Evolutionary conservation across 129 eudicot species (phyloP).

Genomic region (Centrapalus pauciflorus): DNA sequence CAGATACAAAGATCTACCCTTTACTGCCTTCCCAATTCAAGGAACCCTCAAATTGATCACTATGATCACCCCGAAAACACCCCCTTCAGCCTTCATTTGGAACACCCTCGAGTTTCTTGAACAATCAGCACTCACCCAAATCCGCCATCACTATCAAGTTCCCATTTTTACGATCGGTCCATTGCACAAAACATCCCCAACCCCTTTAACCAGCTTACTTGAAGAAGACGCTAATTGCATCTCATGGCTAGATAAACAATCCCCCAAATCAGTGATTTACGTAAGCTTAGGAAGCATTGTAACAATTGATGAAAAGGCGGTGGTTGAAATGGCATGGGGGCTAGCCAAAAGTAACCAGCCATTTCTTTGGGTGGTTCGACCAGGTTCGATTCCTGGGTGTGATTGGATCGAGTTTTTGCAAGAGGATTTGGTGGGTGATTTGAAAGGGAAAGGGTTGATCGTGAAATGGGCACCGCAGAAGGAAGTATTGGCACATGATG

Average conservation of each 20-base stretch:
- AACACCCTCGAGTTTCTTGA: constrained; percentile 47
- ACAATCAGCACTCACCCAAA: constrained; percentile 15
- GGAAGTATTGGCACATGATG: constrained; percentile 38
- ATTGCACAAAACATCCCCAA: constrained; percentile 31
- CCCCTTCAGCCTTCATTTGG: constrained; percentile 42
- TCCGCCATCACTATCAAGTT: constrained; percentile 26
- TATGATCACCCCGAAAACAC: constrained; percentile 10
- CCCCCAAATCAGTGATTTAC: constrained; percentile 38
- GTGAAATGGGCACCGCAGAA: constrained; percentile 48
- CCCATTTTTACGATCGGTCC: constrained; percentile 51
- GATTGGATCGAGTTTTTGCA: constrained; percentile 36
- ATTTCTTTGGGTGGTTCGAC: constrained; percentile 52
- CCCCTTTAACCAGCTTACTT: constrained; percentile 33
- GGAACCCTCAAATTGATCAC: background rate
- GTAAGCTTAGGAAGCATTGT: constrained; percentile 46
- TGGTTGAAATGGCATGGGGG: constrained; percentile 47
- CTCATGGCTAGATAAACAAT: constrained; percentile 48
- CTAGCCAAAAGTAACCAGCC: constrained; percentile 42
- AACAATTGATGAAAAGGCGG: constrained; percentile 21
- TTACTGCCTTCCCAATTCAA: background rate
- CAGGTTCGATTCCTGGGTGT: constrained; percentile 33
- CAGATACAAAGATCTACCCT: constrained; percentile 45
- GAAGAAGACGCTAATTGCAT: constrained; percentile 33
- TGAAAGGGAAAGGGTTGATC: constrained; percentile 29
- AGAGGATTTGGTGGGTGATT: constrained; percentile 9